These are phyloP conservation scores for Glaciozyma antarctica DNA, from an alignment of 768 basidiomycete species.

Conservation along the genomic window DNA sequence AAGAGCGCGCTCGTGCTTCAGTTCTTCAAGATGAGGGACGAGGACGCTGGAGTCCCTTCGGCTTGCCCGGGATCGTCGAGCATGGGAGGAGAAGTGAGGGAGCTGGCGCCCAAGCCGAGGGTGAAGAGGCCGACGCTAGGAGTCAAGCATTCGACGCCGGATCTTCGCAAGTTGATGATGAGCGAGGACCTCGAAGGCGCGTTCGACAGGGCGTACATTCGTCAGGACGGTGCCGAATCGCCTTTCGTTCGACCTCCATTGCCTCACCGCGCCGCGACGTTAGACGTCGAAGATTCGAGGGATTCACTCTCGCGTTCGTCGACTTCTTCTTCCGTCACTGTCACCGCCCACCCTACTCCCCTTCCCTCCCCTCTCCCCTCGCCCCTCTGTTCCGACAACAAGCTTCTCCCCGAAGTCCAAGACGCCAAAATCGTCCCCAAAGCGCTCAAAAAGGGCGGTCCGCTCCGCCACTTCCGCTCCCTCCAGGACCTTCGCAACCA, in stretches of 20 bases:
- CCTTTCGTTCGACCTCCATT: background rate
- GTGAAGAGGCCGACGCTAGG: slow-evolving; percentile 7
- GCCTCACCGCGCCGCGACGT: background rate
- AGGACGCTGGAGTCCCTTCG: background rate
- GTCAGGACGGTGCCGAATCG: background rate
- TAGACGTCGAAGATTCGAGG: background rate
- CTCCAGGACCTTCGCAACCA: slow-evolving; percentile 19
- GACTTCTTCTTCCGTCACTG: slow-evolving; percentile 2
- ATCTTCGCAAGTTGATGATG: slow-evolving; percentile 4
- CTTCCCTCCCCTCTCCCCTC: slow-evolving; percentile 4
- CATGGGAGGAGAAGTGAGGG: background rate
- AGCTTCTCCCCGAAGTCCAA: background rate
- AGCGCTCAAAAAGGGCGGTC: slow-evolving; percentile 2
- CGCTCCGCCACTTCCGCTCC: slow-evolving; percentile 22
- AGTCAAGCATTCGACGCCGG: slow-evolving; percentile 20
- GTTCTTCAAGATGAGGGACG: slow-evolving; percentile 18
- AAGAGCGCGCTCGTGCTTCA: slow-evolving; percentile 16
- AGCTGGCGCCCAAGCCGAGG: background rate
- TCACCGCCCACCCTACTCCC: background rate
- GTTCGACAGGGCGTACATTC: background rate
- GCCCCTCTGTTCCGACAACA: background rate
- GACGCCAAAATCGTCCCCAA: slow-evolving; percentile 5
- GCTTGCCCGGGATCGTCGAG: background rate
- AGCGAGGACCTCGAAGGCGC: background rate
- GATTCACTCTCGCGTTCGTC: background rate